Base-by-base conservation (phyloP, 23 red algal genomes). In the Cyanidiococcus yangmingshanensis region DNA sequence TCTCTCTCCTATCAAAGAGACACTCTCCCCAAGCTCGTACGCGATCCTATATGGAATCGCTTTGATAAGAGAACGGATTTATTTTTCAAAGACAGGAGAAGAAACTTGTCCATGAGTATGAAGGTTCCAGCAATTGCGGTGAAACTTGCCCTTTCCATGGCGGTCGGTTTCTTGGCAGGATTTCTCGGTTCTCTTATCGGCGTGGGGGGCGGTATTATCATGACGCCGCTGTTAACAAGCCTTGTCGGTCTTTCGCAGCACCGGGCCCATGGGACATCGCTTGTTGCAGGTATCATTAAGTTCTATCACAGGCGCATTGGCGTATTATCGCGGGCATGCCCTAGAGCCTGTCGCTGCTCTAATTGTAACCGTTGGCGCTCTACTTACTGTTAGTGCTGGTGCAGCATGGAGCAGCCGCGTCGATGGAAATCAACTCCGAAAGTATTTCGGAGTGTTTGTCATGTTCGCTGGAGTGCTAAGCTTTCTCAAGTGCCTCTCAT, bases 201-300 rank as follows among this genome's bases (percentile, higher is more conserved):
- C 40, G 91, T 85, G 0, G 91, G 91, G 25, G 91, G 91, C 59
- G 91, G 91, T 33, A 77, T 95, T 25, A 57, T 95, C 37, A 75
- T 89, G 39, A 95, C 91, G 1, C 91, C 91, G 12, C 68, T 95
- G 37, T 79, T 95, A 21, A 86, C 84, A 1, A 74, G 82, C 2
- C 38, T 85, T 40, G 54, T 26, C 24, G 24, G 77, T 29, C 51
- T 84, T 16, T 67, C 85, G 0, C 91, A 95, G 68, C 74, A 86
- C 40, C 24, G 86, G 75, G 91, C 91, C 37, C 91, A 95, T 58
- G 91, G 91, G 34, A 95, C 91, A 15, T 83, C 86, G 31, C 75
- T 95, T 29, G 45, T 86, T 29, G 86, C 87, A 36, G n/a, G 82
- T 95, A 21, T 67, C 82, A 36, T 50, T 89, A 34, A 86, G 59